Base-by-base conservation (phyloP, 352 stramenopile species). In the Phytophthora tubulina region DNA sequence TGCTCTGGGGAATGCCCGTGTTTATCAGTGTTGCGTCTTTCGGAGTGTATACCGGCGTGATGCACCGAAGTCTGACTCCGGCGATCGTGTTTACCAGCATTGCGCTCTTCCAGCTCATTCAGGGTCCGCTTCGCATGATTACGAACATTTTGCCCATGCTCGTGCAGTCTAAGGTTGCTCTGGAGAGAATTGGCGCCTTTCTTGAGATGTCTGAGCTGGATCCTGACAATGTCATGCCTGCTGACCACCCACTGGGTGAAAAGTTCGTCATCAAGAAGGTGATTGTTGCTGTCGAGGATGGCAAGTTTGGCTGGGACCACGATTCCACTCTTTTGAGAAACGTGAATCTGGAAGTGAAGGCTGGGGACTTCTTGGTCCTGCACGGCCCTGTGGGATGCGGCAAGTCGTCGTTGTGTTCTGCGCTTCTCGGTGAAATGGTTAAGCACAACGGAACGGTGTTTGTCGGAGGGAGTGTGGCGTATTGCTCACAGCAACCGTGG, bases 331-430 rank as follows among this genome's bases (percentile, higher is more conserved):
- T 80, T 3, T 56, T 97, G 4, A 80, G 76, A 42, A 70, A 93
- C 53, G 86, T 98, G 41, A 90, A 78, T 39, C 82, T 95, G 9
- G 54, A 82, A 33, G 89, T 98, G 57, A 68, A 84, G 46, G 36
- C 67, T 6, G 95, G 95, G 31, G 85, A 90, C 49, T 80, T 99
- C 14, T 70, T 98, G 9, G 91, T 92, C 3, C 71, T 99, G 10
- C 91, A 98, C 36, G 97, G 97, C 1, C 65, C 76, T 9, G 94
- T 99, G 4, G 97, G 96, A 3, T 88, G 78, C 51, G 96, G 97
- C 30, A 99, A 99, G 70, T 97, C 74, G 4, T 80, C 70, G 4
- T 57, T 93, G 6, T 88, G 77, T 46, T 78, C 78, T 14, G 78
- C 81, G 3, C 48, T 93, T 2, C 73, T 93, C 11, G 84, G 86